These are phyloP conservation scores for Fusarium sp. DNA, from an alignment of 2,329 filamentous ascomycete genomes.

Conservation along the genomic window DNA sequence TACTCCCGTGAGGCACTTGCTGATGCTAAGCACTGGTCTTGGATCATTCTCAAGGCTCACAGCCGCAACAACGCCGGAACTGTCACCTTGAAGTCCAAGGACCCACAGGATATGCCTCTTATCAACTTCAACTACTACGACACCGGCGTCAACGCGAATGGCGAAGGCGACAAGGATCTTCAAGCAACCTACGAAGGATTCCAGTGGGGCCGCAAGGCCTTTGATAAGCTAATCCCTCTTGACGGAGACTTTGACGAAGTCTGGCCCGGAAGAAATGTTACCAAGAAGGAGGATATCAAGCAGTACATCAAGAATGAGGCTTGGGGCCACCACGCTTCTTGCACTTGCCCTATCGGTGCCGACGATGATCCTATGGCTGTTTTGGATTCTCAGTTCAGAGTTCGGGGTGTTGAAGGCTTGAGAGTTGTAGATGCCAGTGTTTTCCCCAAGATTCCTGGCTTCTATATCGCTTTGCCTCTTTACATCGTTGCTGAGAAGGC, in stretches of 20 bases:
- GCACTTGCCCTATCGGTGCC: conserved; percentile 47
- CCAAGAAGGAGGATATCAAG: conserved; percentile 48
- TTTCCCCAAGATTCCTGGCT: conserved; percentile 52
- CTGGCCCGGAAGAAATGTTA: conserved; percentile 53
- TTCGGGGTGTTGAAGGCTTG: conserved; percentile 64
- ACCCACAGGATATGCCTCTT: conserved; percentile 71
- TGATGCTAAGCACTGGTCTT: conserved; percentile 55
- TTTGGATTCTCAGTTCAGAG: conserved; percentile 64
- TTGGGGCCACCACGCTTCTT: conserved; percentile 51
- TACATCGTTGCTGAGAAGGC: conserved; percentile 69
- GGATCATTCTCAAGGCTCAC: conserved; percentile 63
- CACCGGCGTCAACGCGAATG: conserved; percentile 59
- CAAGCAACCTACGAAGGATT: conserved; percentile 68
- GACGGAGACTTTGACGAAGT: conserved; percentile 33
- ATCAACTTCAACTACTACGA: conserved; percentile 73
- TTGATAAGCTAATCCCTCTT: conserved; percentile 30
- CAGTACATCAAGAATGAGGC: conserved; percentile 46
- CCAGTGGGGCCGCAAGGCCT: conserved; percentile 59
- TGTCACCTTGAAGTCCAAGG: conserved; percentile 67
- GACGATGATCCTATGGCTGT: conserved; percentile 53
- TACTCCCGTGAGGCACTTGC: conserved; percentile 59
- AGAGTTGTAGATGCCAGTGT: conserved; percentile 71
- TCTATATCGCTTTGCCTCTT: conserved; percentile 32
- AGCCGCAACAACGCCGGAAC: conserved; percentile 69
- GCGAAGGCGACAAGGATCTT: conserved; percentile 58